These are phyloP conservation scores for Termitomyces sp. DNA, from an alignment of 768 basidiomycete species.

Conservation along the genomic window DNA sequence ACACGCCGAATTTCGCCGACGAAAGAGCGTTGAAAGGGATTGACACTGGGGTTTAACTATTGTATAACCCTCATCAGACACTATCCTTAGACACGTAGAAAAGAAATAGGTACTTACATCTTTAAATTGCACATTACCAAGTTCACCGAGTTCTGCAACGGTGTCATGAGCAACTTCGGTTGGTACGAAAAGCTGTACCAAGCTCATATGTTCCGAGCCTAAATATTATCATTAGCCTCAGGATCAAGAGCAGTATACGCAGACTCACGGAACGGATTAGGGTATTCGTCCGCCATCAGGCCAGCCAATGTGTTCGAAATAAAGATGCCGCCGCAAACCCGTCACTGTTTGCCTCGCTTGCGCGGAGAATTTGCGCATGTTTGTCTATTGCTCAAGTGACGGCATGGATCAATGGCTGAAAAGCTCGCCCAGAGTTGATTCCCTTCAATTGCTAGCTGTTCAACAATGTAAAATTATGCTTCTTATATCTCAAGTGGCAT, in stretches of 20 bases:
- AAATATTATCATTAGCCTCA: conserved; percentile 8
- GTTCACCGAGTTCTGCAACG: conserved; percentile 90
- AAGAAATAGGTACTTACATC: conserved; percentile 48
- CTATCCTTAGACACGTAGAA: background rate
- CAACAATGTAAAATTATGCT: background rate
- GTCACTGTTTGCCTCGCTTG: background rate
- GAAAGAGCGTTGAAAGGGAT: conserved; percentile 98
- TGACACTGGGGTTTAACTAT: conserved; percentile 90
- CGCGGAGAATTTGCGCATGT: background rate
- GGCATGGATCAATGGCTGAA: too few relatives aligned
- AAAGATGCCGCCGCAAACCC: background rate
- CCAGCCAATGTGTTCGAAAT: conserved; percentile 12
- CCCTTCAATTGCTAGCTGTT: background rate
- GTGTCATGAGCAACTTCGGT: conserved; percentile 97
- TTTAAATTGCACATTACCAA: conserved; percentile 95
- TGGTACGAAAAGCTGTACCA: conserved; percentile 95
- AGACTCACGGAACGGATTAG: conserved; percentile 75
- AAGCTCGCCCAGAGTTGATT: too few relatives aligned
- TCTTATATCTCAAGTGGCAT: background rate
- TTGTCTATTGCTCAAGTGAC: background rate
- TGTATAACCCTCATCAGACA: conserved; percentile 3
- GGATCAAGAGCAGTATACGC: background rate
- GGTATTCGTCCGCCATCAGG: conserved; percentile 73
- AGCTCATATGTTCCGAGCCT: conserved; percentile 98
- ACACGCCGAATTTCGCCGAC: conserved; percentile 92